phyloP scores from a whole-genome alignment of 371 early-diverging fungal genomes.

The Mucor circinelloides region DNA sequence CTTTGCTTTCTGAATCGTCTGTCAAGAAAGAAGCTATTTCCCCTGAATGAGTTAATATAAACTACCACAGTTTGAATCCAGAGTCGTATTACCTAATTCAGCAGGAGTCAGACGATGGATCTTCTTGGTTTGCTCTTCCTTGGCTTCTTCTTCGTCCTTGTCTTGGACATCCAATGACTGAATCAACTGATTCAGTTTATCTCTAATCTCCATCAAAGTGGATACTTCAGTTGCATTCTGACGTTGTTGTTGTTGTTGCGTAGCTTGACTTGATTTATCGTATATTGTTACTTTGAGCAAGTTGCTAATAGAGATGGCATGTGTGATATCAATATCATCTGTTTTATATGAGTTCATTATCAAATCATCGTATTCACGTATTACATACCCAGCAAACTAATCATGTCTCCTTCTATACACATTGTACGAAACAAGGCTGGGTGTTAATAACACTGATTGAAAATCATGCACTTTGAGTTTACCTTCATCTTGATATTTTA shows the following conservation, averaged over 20 bases:
- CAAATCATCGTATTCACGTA: not conserved
- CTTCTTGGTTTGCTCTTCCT: not conserved
- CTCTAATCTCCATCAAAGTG: slow-evolving; percentile 19
- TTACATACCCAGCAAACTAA: slow-evolving; percentile 44
- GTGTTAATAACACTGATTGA: not conserved
- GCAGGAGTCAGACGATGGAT: slow-evolving; percentile 13
- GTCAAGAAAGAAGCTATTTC: slow-evolving; percentile 2
- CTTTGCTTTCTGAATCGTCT: not conserved
- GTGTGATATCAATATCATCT: slow-evolving; percentile 60
- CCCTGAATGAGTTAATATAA: not conserved
- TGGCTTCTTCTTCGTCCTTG: not conserved
- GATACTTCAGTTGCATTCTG: not conserved
- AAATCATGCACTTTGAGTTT: not conserved
- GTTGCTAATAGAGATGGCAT: slow-evolving; percentile 54
- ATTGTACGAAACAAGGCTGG: not conserved
- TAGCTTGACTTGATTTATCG: slow-evolving; percentile 23
- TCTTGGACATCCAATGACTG: not conserved
- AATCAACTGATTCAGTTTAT: slow-evolving; percentile 9
- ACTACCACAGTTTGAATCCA: no score
- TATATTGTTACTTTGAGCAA: slow-evolving; percentile 54
- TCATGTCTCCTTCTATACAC: slow-evolving; percentile 54
- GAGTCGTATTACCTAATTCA: slow-evolving; percentile 23
- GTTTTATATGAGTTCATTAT: not conserved
- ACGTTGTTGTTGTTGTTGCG: not conserved
- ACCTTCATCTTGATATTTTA: slow-evolving; percentile 64